These are phyloP conservation scores for Saturnispora galanensis DNA, from an alignment of 805 yeast genomes.

Conservation along the genomic window DNA sequence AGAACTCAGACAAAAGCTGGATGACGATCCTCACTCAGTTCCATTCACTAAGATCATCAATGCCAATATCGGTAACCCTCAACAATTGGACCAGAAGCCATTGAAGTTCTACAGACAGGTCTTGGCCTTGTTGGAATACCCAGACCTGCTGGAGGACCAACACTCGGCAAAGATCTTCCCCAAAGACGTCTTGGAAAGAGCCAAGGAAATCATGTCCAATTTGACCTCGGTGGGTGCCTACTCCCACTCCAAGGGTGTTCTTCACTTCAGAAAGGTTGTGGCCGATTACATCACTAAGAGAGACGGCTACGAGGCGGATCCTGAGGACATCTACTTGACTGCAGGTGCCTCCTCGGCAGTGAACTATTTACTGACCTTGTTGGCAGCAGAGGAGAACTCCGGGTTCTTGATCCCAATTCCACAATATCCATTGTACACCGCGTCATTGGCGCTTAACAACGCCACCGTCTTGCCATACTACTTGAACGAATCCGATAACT, in stretches of 20 bases:
- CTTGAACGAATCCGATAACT: slow-evolving; percentile 66
- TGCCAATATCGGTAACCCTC: slow-evolving; percentile 97
- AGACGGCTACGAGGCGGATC: slow-evolving; percentile 62
- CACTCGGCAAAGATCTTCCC: slow-evolving; percentile 34
- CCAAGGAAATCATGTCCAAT: slow-evolving; percentile 45
- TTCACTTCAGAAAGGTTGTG: slow-evolving; percentile 59
- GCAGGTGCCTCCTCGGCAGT: slow-evolving; percentile 96
- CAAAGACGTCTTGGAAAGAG: slow-evolving; percentile 65
- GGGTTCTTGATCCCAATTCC: slow-evolving; percentile 95
- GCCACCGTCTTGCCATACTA: slow-evolving; percentile 81
- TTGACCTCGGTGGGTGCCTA: slow-evolving; percentile 91
- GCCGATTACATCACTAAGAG: slow-evolving; percentile 72
- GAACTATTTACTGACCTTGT: slow-evolving; percentile 59
- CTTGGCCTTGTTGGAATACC: slow-evolving; percentile 76
- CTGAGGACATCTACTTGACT: slow-evolving; percentile 73
- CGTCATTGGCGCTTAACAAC: slow-evolving; percentile 78
- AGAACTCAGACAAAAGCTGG: slow-evolving; percentile 53
- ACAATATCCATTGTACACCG: slow-evolving; percentile 95
- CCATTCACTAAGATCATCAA: slow-evolving; percentile 74
- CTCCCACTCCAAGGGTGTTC: slow-evolving; percentile 86
- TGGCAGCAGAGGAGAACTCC: slow-evolving; percentile 56
- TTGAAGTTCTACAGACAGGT: slow-evolving; percentile 93
- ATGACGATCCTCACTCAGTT: slow-evolving; percentile 45
- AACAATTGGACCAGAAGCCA: slow-evolving; percentile 90
- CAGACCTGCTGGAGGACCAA: slow-evolving; percentile 43